A percentile compares a stretch with the other conserved stretches of the same genome.
Evolutionary conservation across 306 rosid species (phyloP).

Genomic region (Coriaria nepalensis): DNA sequence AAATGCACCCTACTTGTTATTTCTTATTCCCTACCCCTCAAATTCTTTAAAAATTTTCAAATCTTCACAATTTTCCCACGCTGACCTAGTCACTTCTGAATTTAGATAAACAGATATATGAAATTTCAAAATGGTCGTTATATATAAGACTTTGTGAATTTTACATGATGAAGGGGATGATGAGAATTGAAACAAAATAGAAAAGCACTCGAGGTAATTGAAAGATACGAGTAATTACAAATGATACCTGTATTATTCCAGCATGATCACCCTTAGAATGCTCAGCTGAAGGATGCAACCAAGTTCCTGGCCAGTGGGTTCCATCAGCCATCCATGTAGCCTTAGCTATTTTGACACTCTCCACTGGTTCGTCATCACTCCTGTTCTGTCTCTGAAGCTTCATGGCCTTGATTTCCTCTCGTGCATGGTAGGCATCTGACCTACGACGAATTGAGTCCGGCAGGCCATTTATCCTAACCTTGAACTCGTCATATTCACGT

Average conservation of each 20-base stretch:
- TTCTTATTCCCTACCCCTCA: too few species aligned
- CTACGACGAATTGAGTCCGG: constrained; percentile 93
- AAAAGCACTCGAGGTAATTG: not conserved
- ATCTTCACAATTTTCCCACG: not conserved
- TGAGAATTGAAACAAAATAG: too few species aligned
- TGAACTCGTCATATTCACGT: constrained; percentile 97
- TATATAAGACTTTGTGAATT: too few species aligned
- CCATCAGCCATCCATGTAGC: constrained; percentile 99
- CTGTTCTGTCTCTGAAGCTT: constrained; percentile 67
- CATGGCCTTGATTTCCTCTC: constrained; percentile 94
- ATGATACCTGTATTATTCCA: constrained; percentile 82
- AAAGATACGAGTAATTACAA: not conserved
- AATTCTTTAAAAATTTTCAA: constrained; percentile 1
- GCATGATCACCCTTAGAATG: constrained; percentile 88
- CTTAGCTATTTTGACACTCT: constrained; percentile 60
- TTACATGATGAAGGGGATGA: too few species aligned
- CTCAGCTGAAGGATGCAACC: constrained; percentile 63
- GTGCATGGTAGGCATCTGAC: constrained; percentile 88
- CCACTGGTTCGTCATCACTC: constrained; percentile 57
- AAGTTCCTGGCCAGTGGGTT: constrained; percentile 98
- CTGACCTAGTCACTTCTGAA: not conserved
- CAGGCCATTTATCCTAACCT: constrained; percentile 79
- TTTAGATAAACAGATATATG: too few species aligned
- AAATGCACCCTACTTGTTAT: too few species aligned
- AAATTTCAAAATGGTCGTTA: too few species aligned